Percentiles rank a stretch among this genome's conserved stretches.
These are phyloP conservation scores for Lasiodiplodia sp. DNA, from an alignment of 2,329 filamentous ascomycete species.

Conservation along the genomic window DNA sequence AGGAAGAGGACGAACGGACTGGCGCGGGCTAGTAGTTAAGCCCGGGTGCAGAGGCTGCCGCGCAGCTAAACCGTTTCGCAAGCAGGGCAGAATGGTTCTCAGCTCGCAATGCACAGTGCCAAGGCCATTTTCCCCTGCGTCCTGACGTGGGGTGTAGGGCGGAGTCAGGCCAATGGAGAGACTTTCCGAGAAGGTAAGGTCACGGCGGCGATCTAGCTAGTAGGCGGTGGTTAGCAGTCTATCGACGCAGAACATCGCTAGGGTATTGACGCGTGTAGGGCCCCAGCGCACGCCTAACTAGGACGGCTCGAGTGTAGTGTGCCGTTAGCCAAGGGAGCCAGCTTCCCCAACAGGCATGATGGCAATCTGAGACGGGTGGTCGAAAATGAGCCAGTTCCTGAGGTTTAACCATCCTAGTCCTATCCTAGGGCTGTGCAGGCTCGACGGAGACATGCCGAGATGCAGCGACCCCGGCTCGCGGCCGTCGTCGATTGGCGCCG, in stretches of 20 bases:
- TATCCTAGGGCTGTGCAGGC: slow-evolving; percentile 11
- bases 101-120: not conserved
- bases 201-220: slow-evolving; percentile 5
- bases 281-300: not conserved
- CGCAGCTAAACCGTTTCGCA: not conserved
- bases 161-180: slow-evolving; percentile 5
- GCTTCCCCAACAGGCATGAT: slow-evolving; percentile 1
- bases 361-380: not conserved
- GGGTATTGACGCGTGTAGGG: slow-evolving; percentile 17
- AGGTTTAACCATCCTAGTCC: not conserved
- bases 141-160: slow-evolving; percentile 4
- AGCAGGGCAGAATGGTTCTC: not conserved
- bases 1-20: not conserved
- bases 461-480: slow-evolving; percentile 7
- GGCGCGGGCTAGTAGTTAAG: slow-evolving; percentile 1
- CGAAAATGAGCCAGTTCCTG: not conserved
- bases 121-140: slow-evolving; percentile 19
- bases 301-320: slow-evolving; percentile 7
- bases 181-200: slow-evolving; percentile 5
- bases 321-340: slow-evolving; percentile 11
- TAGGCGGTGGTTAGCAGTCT: slow-evolving; percentile 2
- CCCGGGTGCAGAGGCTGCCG: not conserved
- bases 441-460: not conserved
- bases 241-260: slow-evolving; percentile 19
- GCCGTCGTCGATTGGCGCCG: not conserved